Conservation (phyloP, 768 basidiomycete species). For the Trametes maxima region DNA sequence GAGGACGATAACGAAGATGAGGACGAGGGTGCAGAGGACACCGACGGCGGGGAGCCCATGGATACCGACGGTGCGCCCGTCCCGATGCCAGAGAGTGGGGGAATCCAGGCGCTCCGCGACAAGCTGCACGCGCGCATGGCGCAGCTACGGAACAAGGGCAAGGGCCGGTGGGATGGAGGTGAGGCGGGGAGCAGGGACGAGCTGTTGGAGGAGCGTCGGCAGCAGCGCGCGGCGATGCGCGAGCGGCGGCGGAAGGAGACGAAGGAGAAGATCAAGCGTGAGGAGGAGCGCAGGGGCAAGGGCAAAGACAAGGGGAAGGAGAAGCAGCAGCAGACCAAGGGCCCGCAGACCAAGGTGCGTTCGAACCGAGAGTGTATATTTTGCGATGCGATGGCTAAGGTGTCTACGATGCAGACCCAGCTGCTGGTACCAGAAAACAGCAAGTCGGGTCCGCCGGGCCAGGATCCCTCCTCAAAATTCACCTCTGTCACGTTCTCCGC, state of each 20-base stretch:
- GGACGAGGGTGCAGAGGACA: constrained; percentile 34
- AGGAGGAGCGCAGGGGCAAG: constrained; percentile 59
- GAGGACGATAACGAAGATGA: constrained; percentile 38
- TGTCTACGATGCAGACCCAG: constrained; percentile 51
- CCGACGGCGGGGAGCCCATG: constrained; percentile 34
- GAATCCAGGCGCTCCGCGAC: constrained; percentile 64
- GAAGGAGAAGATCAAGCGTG: constrained; percentile 74
- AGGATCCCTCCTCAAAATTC: constrained; percentile 43
- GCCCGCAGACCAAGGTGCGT: constrained; percentile 57
- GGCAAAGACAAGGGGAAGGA: constrained; percentile 48
- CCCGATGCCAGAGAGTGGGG: constrained; percentile 66
- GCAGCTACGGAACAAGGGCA: constrained; percentile 51
- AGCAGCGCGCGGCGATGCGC: constrained; percentile 77
- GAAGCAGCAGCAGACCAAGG: constrained; percentile 40
- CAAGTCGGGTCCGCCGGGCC: constrained; percentile 31
- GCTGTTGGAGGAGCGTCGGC: constrained; percentile 76
- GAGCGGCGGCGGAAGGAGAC: constrained; percentile 87
- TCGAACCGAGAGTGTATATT: too few species aligned
- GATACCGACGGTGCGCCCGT: constrained; percentile 34
- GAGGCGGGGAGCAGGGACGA: constrained; percentile 73
- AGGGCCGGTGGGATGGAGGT: constrained; percentile 20
- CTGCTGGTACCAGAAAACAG: constrained; percentile 66
- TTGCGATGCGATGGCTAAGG: neutral
- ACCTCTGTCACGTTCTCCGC: constrained; percentile 75
- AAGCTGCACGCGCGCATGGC: constrained; percentile 79